Evolutionary conservation across 371 early-diverging fungal species (phyloP), one percentile per base, ranked within the genome.

Genomic region (Syncephalastrum sp.): DNA sequence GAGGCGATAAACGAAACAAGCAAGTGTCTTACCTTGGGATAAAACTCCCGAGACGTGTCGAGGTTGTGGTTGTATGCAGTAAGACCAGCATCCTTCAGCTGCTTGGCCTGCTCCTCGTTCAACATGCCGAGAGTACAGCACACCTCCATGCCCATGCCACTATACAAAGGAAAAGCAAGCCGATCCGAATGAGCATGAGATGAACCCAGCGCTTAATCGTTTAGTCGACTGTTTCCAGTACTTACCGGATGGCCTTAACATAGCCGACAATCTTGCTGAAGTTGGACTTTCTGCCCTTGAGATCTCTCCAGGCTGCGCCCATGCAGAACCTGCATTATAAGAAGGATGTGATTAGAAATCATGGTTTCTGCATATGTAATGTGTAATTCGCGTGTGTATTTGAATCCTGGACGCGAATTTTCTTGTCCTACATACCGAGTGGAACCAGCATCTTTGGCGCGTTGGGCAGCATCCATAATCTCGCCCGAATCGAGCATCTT

Each of bases 41-140:
- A 92, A 69, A 79, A 87, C 70, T 91, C 93, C 59, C 90, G 84
- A 12, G 88, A 87, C 16, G 93, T 92, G 70, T 92, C 93, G 61
- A 92, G 76, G 65, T 93, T 93, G 72, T 93, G 93, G 77, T 93
- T 93, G 76, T 93, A 93, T 16, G 93, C 93, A n/a, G 91, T 91
- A 68, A 93, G 70, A 38, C 93, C 93, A 42, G 93, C 91, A 24
- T 90, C 86, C 72, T 91, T 91, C 52, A 93, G 80, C 60, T 82
- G 78, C 59, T 83, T 81, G 23, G 91, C 91, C 70, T 91, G 91
- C 14, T 75, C 82, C 43, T 83, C 84, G 66, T 85, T 81, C 74
- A 93, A 77, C 93, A 93, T 91, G 60, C 93, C 93, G 51, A 93
- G 77, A 15, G 91, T 93, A 77, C 90, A 91, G 79, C 93, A 93